Evolutionary conservation across 495 filamentous ascomycete genomes (phyloP), one percentile per base, ranked within the genome.

Genomic region (Bombardia bombarda): DNA sequence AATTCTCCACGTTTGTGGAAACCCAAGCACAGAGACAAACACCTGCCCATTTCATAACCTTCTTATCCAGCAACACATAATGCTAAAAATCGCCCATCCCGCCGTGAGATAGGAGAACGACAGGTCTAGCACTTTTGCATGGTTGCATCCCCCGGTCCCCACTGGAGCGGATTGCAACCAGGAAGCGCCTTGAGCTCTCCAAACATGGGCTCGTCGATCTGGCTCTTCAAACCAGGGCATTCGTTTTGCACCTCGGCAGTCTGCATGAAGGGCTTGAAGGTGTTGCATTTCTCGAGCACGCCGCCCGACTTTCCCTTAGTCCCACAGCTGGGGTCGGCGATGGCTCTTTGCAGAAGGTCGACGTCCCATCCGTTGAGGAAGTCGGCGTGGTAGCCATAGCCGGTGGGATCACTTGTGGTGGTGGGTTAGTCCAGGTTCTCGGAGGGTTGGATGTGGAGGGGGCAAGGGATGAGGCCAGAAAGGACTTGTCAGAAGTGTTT

Each of bases 321-420:
- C 17, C 62, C 52, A 35, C 55, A 61, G 32, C 57, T 64, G 55
- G 76, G 79, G 14, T 58, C 57, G 28, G 70, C 46, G 41, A 78
- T 48, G 16, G 68, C 77, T 17, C 61, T 57, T 45, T 81, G 62
- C 22, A 78, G 62, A 31, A 67, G 52, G 0, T 61, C 50, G 10
- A 69, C 60, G 46, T 84, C 67, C 78, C 82, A 86, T 32, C 81
- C 82, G 46, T 84, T 79, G 33, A 85, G 53, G 52, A 82, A 82
- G 55, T 81, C 79, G 26, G 65, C 72, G 47, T 82, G 77, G 43
- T 74, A 70, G 5, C 61, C 66, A 43, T 65, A 72, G 25, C 69
- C 71, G 7, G 58, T 67, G 0, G 55, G 45, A 41, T 75, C 69
- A 5, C 55, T n/a, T n/a, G n/a, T n/a, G n/a, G n/a, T n/a, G n/a